Percentiles rank a stretch among this genome's conserved stretches.
Evolutionary conservation across 495 filamentous ascomycete species (phyloP).

Genomic region (Xylaria bambusicola): DNA sequence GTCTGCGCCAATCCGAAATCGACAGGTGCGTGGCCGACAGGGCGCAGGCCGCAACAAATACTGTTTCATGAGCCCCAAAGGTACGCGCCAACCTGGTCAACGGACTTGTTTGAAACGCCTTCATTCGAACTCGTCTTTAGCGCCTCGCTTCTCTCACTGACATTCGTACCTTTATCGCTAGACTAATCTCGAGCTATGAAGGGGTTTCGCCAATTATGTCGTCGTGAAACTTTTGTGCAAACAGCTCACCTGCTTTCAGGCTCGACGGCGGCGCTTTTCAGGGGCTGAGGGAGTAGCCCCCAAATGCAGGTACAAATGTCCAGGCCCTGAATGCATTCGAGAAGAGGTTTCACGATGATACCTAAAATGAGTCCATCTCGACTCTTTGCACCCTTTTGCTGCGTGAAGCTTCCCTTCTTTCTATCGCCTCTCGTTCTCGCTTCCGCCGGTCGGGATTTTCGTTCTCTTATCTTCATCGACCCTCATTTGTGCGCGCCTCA

Average conservation of each 20-base stretch:
- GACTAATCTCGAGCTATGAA: neutral
- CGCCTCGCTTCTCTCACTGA: neutral
- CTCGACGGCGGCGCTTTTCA: slow-evolving; percentile 12
- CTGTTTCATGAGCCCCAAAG: slow-evolving; percentile 8
- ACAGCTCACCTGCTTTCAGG: slow-evolving; percentile 25
- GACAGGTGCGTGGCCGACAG: slow-evolving; percentile 1
- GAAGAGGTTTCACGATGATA: neutral
- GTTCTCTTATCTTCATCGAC: neutral
- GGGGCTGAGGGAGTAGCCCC: neutral
- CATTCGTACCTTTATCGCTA: too few relatives aligned
- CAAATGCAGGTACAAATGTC: neutral
- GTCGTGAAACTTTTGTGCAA: too few relatives aligned
- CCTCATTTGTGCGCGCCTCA: neutral
- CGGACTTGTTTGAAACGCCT: neutral
- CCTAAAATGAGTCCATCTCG: neutral
- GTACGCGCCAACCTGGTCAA: neutral
- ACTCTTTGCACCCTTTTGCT: neutral
- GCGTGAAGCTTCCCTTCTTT: slow-evolving; percentile 4
- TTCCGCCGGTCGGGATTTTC: slow-evolving; percentile 16
- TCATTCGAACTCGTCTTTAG: neutral
- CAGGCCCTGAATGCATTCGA: neutral
- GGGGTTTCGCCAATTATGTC: slow-evolving; percentile 26
- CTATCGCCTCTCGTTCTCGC: slow-evolving; percentile 3
- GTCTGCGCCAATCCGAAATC: slow-evolving; percentile 7
- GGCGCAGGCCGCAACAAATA: slow-evolving; percentile 7